A percentile compares a stretch with the other conserved stretches of the same genome.
phyloP scores from a whole-genome alignment of 2,329 filamentous ascomycete genomes.

The Pyricularia sp. region DNA sequence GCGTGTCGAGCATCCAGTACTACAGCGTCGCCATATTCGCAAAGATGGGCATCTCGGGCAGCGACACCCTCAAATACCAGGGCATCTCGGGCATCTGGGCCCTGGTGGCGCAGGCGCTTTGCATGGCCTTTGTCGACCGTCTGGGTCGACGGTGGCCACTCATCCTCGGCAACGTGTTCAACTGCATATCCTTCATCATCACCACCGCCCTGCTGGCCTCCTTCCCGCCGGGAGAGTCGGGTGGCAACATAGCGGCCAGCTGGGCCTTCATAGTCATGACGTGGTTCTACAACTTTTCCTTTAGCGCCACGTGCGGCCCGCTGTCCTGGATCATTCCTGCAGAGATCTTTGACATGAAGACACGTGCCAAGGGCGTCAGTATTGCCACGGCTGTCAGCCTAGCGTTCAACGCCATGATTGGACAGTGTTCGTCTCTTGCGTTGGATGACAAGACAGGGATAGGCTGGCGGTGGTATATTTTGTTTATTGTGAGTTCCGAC shows the following conservation, averaged over 20 bases:
- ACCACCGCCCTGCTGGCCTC: constrained; percentile 16
- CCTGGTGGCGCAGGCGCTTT: constrained; percentile 56
- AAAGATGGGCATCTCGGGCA: constrained; percentile 57
- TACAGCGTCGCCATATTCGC: constrained; percentile 59
- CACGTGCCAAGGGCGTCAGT: constrained; percentile 64
- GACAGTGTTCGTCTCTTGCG: constrained; percentile 31
- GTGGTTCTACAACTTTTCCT: constrained; percentile 74
- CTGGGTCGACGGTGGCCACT: constrained; percentile 64
- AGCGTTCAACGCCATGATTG: constrained; percentile 71
- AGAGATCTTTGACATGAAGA: constrained; percentile 71
- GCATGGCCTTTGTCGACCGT: constrained; percentile 59
- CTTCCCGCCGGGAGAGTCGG: constrained; percentile 51
- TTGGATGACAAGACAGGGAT: constrained; percentile 18
- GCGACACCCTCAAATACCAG: constrained; percentile 64
- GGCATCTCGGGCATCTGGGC: constrained; percentile 66
- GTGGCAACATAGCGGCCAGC: constrained; percentile 32
- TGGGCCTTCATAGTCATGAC: constrained; percentile 72
- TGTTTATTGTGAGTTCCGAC: constrained; percentile 25
- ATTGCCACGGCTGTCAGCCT: constrained; percentile 66
- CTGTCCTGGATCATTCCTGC: constrained; percentile 49
- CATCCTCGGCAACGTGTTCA: constrained; percentile 63
- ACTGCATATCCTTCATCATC: constrained; percentile 64
- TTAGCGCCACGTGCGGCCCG: constrained; percentile 62
- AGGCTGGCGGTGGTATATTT: constrained; percentile 37
- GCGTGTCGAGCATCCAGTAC: constrained; percentile 63